Evolutionary conservation across 2,329 filamentous ascomycete genomes (phyloP).

Genomic region (Cladosporium cucumerinum): DNA sequence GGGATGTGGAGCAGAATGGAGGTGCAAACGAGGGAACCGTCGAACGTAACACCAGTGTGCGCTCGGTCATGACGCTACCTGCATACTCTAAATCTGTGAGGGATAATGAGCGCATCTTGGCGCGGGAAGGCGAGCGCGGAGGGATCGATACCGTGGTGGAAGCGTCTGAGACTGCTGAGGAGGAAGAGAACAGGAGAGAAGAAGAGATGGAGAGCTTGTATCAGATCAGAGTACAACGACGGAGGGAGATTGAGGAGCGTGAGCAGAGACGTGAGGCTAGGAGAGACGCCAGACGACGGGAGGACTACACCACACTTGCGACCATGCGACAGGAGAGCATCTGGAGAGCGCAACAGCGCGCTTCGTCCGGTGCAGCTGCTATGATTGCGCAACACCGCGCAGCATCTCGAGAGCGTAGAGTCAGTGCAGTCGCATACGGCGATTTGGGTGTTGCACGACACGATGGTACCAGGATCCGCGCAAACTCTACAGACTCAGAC

Average conservation of each 20-base stretch:
- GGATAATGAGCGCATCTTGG: conserved; percentile 77
- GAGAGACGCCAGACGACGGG: conserved; percentile 67
- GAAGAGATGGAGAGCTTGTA: conserved; percentile 91
- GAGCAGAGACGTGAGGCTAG: conserved; percentile 70
- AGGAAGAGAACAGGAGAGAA: conserved; percentile 74
- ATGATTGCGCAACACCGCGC: conserved; percentile 60
- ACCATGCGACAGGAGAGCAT: conserved; percentile 57
- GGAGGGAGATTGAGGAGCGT: conserved; percentile 71
- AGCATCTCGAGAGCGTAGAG: conserved; percentile 60
- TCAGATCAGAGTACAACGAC: conserved; percentile 76
- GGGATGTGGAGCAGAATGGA: conserved; percentile 21
- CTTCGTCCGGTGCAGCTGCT: conserved; percentile 38
- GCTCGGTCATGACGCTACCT: conserved; percentile 92
- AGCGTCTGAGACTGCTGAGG: conserved; percentile 73
- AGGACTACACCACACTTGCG: conserved; percentile 67
- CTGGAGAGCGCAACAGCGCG: conserved; percentile 47
- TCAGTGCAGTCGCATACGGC: conserved; percentile 73
- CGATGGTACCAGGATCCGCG: conserved; percentile 71
- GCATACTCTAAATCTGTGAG: conserved; percentile 72
- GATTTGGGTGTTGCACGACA: conserved; percentile 72
- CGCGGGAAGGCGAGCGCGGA: conserved; percentile 82
- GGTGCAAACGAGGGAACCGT: conserved; percentile 47
- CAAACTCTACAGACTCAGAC: conserved; percentile 71
- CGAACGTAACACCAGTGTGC: conserved; percentile 79
- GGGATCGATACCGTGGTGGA: conserved; percentile 91